Conservation (phyloP, 116 monocot genomes). For the Posidonia oceanica region DNA sequence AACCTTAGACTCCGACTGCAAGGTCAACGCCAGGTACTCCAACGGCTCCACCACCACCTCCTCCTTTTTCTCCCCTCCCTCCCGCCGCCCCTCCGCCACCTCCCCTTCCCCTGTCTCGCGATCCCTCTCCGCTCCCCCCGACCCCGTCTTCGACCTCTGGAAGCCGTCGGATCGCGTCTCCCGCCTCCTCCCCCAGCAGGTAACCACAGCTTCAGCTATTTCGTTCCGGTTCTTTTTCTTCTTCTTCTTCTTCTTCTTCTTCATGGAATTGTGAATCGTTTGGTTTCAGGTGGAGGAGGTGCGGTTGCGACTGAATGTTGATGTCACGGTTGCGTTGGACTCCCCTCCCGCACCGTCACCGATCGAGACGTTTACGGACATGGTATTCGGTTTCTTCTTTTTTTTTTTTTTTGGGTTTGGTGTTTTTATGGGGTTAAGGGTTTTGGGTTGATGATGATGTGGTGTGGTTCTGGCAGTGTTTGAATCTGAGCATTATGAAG, state of each 20-base stretch:
- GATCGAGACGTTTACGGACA: slow-evolving; percentile 47
- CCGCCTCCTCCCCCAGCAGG: slow-evolving; percentile 24
- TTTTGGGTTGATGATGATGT: background rate
- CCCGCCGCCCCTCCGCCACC: slow-evolving; percentile 1
- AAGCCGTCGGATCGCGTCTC: slow-evolving; percentile 35
- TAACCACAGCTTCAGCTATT: background rate
- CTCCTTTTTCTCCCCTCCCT: background rate
- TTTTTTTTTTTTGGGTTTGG: background rate
- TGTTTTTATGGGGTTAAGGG: background rate
- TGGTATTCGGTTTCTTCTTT: slow-evolving; percentile 17
- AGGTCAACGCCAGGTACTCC: slow-evolving; percentile 2
- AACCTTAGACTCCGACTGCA: slow-evolving; percentile 9
- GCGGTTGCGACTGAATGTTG: slow-evolving; percentile 36
- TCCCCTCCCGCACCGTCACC: slow-evolving; percentile 32
- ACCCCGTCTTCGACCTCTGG: slow-evolving; percentile 29
- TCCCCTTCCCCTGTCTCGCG: background rate
- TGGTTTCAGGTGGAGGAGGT: slow-evolving; percentile 44
- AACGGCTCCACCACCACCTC: background rate
- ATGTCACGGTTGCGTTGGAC: slow-evolving; percentile 32
- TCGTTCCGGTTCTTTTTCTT: background rate
- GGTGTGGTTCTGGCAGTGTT: slow-evolving; percentile 16
- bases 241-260: background rate
- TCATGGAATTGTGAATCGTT: background rate
- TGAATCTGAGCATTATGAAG: slow-evolving; percentile 41
- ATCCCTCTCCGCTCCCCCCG: slow-evolving; percentile 7